phyloP scores from a whole-genome alignment of 2,329 filamentous ascomycete species.

The Aspergillus arachidicola region DNA sequence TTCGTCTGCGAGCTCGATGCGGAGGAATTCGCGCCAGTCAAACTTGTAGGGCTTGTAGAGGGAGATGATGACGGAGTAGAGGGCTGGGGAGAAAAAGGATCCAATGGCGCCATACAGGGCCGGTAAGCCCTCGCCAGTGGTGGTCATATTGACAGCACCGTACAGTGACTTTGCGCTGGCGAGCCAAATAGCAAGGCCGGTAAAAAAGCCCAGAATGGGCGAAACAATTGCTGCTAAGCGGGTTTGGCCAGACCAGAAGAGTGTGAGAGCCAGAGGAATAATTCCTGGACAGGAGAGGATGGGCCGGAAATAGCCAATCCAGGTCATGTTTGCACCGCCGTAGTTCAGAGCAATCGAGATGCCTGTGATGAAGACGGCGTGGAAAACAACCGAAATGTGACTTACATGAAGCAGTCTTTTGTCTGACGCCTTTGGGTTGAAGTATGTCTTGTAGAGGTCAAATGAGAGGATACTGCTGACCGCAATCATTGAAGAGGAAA shows the following conservation, averaged over 20 bases:
- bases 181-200: constrained; percentile 51
- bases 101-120: constrained; percentile 49
- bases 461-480: constrained; percentile 55
- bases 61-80: constrained; percentile 52
- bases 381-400: constrained; percentile 52
- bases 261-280: constrained; percentile 48
- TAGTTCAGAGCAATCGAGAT: constrained; percentile 53
- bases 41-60: constrained; percentile 42
- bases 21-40: constrained; percentile 51
- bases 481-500: constrained; percentile 55
- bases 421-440: constrained; percentile 51
- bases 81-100: constrained; percentile 50
- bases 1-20: constrained; percentile 51
- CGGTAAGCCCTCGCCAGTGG: constrained; percentile 45
- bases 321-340: constrained; percentile 53
- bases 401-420: constrained; percentile 47
- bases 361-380: constrained; percentile 52
- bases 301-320: constrained; percentile 46
- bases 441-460: constrained; percentile 55
- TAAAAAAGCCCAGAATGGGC: constrained; percentile 44
- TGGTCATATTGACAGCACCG: constrained; percentile 44
- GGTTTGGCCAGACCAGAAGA: constrained; percentile 52
- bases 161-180: constrained; percentile 43
- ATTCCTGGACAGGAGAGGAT: constrained; percentile 49
- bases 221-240: constrained; percentile 45